These are phyloP conservation scores for Solanum chiquidenum DNA, from an alignment of 257 asterid genomes.

Conservation along the genomic window DNA sequence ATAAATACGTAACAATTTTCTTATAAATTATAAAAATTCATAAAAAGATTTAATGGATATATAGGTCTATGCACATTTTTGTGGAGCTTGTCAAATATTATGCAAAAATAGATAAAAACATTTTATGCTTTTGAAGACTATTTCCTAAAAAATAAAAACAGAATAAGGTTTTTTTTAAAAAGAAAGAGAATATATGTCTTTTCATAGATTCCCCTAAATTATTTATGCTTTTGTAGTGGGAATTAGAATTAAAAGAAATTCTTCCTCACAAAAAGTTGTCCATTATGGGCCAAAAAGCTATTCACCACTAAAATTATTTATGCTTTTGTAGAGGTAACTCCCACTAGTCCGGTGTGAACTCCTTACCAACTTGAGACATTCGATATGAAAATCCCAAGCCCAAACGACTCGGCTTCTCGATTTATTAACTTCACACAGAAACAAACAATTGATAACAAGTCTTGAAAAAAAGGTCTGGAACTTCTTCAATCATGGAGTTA, in stretches of 20 bases:
- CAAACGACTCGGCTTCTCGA: not conserved
- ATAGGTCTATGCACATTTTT: not conserved
- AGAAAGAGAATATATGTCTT: not conserved
- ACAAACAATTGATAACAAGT: not conserved
- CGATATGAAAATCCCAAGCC: too few species aligned
- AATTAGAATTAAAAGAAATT: not conserved
- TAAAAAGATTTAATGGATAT: not conserved
- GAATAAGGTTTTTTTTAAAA: not conserved
- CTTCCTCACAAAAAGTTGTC: not conserved
- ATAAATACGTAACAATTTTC: not conserved
- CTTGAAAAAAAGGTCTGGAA: not conserved
- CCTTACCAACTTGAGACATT: too few species aligned
- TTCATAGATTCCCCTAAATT: not conserved
- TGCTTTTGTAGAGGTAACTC: too few species aligned
- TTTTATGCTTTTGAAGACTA: not conserved
- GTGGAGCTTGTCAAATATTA: not conserved
- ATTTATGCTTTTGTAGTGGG: not conserved
- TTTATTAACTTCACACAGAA: not conserved
- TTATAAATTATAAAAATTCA: not conserved
- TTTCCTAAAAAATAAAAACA: not conserved
- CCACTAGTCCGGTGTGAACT: accelerated
- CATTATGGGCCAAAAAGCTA: not conserved
- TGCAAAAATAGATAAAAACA: not conserved
- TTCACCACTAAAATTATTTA: too few species aligned
- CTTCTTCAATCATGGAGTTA: not conserved